These are phyloP conservation scores for Polyrhizophydium stewartii DNA, from an alignment of 371 early-diverging fungal species.

Conservation along the genomic window DNA sequence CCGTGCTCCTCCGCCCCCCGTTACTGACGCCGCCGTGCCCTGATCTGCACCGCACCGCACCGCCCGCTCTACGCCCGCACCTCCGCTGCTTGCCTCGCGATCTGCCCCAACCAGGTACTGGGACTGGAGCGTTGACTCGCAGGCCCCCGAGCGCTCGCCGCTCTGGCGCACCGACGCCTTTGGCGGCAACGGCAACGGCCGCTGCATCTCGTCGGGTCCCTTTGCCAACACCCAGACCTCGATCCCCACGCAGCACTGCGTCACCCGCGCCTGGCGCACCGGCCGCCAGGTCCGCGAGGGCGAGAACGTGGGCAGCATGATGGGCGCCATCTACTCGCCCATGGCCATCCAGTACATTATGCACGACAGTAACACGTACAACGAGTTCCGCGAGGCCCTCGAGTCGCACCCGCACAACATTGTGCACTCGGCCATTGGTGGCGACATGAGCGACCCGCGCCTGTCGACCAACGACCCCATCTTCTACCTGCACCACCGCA, in stretches of 20 bases:
- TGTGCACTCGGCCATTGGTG: slow-evolving; percentile 48
- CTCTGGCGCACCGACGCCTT: slow-evolving; percentile 10
- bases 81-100: slow-evolving; percentile 2
- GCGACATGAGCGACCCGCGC: slow-evolving; percentile 23
- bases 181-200: slow-evolving; percentile 12
- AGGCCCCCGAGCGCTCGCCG: slow-evolving; percentile 11
- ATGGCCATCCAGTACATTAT: slow-evolving; percentile 32
- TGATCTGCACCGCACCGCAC: background rate
- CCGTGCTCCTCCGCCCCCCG: background rate
- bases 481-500: slow-evolving; percentile 56
- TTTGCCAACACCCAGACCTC: background rate
- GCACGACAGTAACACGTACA: slow-evolving; percentile 30
- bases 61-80: background rate
- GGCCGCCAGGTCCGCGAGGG: slow-evolving; percentile 5
- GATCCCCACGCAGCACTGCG: slow-evolving; percentile 11
- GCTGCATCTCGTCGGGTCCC: slow-evolving; percentile 9
- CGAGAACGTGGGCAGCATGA: background rate
- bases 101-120: slow-evolving; percentile 16
- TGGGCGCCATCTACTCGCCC: slow-evolving; percentile 30
- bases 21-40: slow-evolving; percentile 2
- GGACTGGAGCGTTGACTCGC: slow-evolving; percentile 26
- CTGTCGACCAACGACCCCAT: slow-evolving; percentile 51
- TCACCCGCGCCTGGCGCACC: slow-evolving; percentile 17
- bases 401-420: slow-evolving; percentile 45
- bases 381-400: slow-evolving; percentile 30